Evolutionary conservation across 768 basidiomycete genomes (phyloP).

Genomic region (Dictyophora rubrovolvata): DNA sequence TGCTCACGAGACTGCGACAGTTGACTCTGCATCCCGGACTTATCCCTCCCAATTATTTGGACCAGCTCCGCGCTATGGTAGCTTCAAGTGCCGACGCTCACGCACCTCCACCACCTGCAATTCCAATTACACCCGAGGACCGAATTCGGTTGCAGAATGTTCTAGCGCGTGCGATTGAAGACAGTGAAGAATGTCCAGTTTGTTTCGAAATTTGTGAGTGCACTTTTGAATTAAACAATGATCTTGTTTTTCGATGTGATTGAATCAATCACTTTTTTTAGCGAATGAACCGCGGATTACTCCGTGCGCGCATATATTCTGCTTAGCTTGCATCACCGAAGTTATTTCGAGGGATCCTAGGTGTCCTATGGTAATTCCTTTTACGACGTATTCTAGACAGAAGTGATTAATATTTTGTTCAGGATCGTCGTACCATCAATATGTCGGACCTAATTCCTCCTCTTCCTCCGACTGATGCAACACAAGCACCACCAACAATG

Average conservation of each 20-base stretch:
- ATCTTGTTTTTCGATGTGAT: neutral
- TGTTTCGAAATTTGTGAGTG: constrained; percentile 47
- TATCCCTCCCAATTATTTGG: constrained; percentile 59
- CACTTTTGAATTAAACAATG: too few species aligned
- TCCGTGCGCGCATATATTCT: constrained; percentile 62
- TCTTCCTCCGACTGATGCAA: constrained; percentile 55
- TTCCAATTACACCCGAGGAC: constrained; percentile 42
- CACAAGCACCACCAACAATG: constrained; percentile 39
- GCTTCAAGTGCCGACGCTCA: constrained; percentile 25
- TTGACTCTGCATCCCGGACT: constrained; percentile 71
- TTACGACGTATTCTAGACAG: neutral
- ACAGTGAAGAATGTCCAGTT: constrained; percentile 75
- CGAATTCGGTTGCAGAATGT: constrained; percentile 44
- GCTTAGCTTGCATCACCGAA: constrained; percentile 61
- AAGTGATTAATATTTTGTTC: neutral
- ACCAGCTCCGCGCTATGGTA: constrained; percentile 38
- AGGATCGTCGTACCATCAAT: constrained; percentile 64
- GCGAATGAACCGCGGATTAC: constrained; percentile 60
- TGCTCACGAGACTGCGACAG: constrained; percentile 83
- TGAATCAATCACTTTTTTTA: constrained; percentile 11
- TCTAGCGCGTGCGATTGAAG: constrained; percentile 62
- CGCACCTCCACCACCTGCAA: constrained; percentile 12
- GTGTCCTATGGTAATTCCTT: constrained; percentile 64
- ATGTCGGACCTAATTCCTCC: constrained; percentile 51
- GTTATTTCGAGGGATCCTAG: constrained; percentile 60